Percentiles rank a stretch among this genome's conserved stretches.
These are phyloP conservation scores for Hibiscus trionum DNA, from an alignment of 345 rosid genomes.

Conservation along the genomic window DNA sequence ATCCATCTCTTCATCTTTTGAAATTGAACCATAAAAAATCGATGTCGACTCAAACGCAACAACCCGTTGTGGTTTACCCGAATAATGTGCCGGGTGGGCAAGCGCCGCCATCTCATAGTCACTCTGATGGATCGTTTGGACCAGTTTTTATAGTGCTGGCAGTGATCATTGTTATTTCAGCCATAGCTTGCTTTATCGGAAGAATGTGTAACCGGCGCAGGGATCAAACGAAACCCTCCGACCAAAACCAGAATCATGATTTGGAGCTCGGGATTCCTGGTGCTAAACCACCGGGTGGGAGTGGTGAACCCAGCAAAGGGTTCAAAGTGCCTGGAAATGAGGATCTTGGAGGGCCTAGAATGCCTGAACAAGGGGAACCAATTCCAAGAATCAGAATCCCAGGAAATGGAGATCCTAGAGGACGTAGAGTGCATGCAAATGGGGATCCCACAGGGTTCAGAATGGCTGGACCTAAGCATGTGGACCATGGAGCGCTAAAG, in stretches of 20 bases:
- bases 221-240: neutral
- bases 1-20: neutral
- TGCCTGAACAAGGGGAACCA: neutral
- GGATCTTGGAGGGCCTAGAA: neutral
- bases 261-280: slow-evolving; percentile 32
- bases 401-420: neutral
- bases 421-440: neutral
- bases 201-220: slow-evolving; percentile 34
- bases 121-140: slow-evolving; percentile 52
- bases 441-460: neutral
- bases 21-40: neutral
- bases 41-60: slow-evolving; percentile 20
- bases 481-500: slow-evolving; percentile 10
- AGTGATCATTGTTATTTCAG: slow-evolving; percentile 45
- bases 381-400: neutral
- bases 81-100: slow-evolving; percentile 20
- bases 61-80: slow-evolving; percentile 37
- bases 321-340: slow-evolving; percentile 1
- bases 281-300: slow-evolving; percentile 1
- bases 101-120: slow-evolving; percentile 26
- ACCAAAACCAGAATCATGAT: slow-evolving; percentile 6
- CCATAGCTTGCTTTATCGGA: slow-evolving; percentile 53
- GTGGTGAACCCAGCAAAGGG: slow-evolving; percentile 9
- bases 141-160: slow-evolving; percentile 51
- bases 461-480: slow-evolving; percentile 3